Base-by-base conservation (phyloP, 2,329 filamentous ascomycete species). In the Arthrocladium fulminans region DNA sequence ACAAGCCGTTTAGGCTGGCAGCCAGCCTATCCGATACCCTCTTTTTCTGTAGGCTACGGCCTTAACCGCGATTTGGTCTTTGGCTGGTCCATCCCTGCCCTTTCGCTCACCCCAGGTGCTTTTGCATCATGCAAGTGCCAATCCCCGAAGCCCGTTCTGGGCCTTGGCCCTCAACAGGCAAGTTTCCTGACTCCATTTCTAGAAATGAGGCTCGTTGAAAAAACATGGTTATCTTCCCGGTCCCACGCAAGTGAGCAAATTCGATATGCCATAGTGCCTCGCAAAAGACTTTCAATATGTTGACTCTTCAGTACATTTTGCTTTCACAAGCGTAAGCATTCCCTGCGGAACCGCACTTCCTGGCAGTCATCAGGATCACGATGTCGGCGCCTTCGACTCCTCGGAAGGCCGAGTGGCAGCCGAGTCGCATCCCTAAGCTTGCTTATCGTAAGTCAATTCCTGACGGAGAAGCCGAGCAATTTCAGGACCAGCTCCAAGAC, bases 351-450 rank as follows among this genome's bases (percentile, higher is more conserved):
- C n/a, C n/a, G n/a, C n/a, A 17, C 9, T 44, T 32, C 19, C 19
- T 17, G 12, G 3, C 29, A n/a, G 15, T 34, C n/a, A 17, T 19
- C 4, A 12, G 3, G 3, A 8, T 23, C 44, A 39, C n/a, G 3
- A 47, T 47, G 44, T 27, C 44, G 10, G 15, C 24, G 23, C 32
- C 34, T 3, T 25, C 32, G 22, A 38, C 15, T 39, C 34, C 22
- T 19, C 32, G 19, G 24, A 24, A 39, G n/a, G 17, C 20, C 2
- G 34, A 27, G 10, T 3, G 10, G 32, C 44, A 38, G 20, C n/a
- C 32, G 4, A 29, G 32, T 47, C 32, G 44, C 4, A 24, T 47
- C 27, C 45, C 45, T 22, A 48, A 48, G 23, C 45, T 48, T 19
- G 27, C 24, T 32, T 48, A 48, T 42, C 45, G 45, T 19, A 48